Evolutionary conservation across 495 filamentous ascomycete species (phyloP), one percentile per base, ranked within the genome.

Genomic region (Hypomontagnella submonticulosa): DNA sequence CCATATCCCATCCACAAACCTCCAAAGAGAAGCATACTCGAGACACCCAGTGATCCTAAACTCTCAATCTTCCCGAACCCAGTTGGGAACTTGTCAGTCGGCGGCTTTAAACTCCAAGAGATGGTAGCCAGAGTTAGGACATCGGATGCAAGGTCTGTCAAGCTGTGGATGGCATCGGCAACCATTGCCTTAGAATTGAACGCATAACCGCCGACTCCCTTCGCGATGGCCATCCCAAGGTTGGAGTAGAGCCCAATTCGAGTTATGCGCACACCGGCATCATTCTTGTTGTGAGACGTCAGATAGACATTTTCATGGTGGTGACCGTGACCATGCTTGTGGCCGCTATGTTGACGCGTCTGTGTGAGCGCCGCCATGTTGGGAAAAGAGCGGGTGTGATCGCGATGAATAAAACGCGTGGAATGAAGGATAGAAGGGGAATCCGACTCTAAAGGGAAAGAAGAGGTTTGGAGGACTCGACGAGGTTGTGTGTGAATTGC

Each of bases 61-160:
- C 92, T 95, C 79, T 99, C 95, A n/a, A 99, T 84, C 79, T 99
- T 99, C 60, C 95, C 95, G 71, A 96, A 99, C 4, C 95, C 95
- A 69, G 85, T 83, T 12, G 95, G 95, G 74, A 97, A 98, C 33
- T 84, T 81, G 32, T 87, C 83, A 11, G 90, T 91, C 1, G 95
- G 93, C 18, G 90, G 88, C 63, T 88, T 90, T 33, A 97, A 75
- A 34, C 92, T 93, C 88, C 91, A 96, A 1, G 93, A 90, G 50
- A 99, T 92, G 23, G 95, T 99, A 5, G 90, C 90, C 33, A 99
- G 82, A 1, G 95, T 99, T 71, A 97, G 86, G 69, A 98, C 83
- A 76, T 99, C 95, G 41, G 92, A 96, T 52, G 97, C 92, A 15
- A 99, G 84, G 78, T 99, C 95, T 20, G 94, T 97, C 36, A 97